Percentiles rank a stretch among this genome's conserved stretches.
These are phyloP conservation scores for Aspergillus puulaauensis DNA, from an alignment of 2,329 filamentous ascomycete species.

Conservation along the genomic window DNA sequence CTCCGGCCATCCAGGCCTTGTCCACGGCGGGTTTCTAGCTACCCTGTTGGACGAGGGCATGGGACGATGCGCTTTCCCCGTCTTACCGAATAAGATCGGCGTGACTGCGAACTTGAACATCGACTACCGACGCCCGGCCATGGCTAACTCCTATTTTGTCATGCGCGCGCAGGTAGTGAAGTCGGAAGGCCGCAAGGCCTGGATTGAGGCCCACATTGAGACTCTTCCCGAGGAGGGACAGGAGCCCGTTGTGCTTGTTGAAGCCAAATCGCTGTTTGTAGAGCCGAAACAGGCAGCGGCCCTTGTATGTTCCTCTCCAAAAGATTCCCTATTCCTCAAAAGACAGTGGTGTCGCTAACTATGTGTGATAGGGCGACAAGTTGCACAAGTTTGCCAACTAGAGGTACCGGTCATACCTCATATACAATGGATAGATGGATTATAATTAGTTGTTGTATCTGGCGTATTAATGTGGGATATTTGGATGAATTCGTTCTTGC, in stretches of 20 bases:
- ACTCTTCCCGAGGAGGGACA: slow-evolving; percentile 66
- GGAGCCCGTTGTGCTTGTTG: slow-evolving; percentile 67
- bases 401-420: background rate
- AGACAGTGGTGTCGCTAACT: background rate
- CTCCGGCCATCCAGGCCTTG: slow-evolving; percentile 85
- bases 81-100: slow-evolving; percentile 77
- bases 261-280: slow-evolving; percentile 83
- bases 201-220: slow-evolving; percentile 86
- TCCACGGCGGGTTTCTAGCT: slow-evolving; percentile 89
- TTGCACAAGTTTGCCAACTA: slow-evolving; percentile 25
- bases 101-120: slow-evolving; percentile 80
- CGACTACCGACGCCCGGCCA: slow-evolving; percentile 79
- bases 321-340: background rate
- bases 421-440: background rate
- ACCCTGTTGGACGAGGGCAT: slow-evolving; percentile 90
- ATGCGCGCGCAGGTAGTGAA: slow-evolving; percentile 76
- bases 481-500: background rate
- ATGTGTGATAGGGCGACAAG: slow-evolving; percentile 19
- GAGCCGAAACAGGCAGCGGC: slow-evolving; percentile 82
- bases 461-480: slow-evolving; percentile 11
- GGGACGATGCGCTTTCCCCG: slow-evolving; percentile 82
- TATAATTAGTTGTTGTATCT: background rate
- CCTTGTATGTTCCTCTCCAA: slow-evolving; percentile 54
- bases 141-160: slow-evolving; percentile 73
- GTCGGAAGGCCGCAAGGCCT: slow-evolving; percentile 90